Evolutionary conservation across 2,329 filamentous ascomycete species (phyloP), one percentile per base, ranked within the genome.

Genomic region (Teratosphaeria gauchensis): DNA sequence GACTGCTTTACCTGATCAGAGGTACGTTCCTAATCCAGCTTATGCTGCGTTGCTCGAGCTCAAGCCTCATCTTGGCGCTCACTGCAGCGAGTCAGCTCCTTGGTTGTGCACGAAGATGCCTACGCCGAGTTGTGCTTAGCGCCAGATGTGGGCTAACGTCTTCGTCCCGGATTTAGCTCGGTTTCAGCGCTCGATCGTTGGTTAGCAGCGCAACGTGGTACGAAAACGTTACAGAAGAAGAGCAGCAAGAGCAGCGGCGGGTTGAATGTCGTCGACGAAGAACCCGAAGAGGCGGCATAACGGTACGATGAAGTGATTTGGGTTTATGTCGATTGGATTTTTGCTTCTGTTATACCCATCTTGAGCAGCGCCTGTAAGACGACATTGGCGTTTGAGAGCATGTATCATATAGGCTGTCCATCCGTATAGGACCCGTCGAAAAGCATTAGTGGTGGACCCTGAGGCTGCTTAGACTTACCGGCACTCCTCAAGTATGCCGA

Each of bases 181-280:
- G 55, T 60, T 8, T 59, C 64, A 24, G 63, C 63, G 32, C 60
- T 69, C 14, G 64, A 67, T 61, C 59, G 61, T 24, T 69, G 67
- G 67, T 58, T 69, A 9, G 54, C 63, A 16, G 59, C 64, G 24
- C 66, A 68, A 55, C 65, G 64, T 57, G 66, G 65, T 56, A 58
- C 60, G 11, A 57, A 59, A 16, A 61, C 59, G 8, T 32, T 68
- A 51, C 57, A 58, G 33, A 52, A 60, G 24, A 67, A 64, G 28
- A 56, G 56, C 30, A 62, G 63, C 24, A 53, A 59, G 24, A 67
- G 64, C 28, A 57, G 55, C 24, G 63, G 63, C 24, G 57, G 65
- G 30, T 54, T 69, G 48, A 66, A 64, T 46, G 62, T 65, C 9
- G 66, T 68, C n/a, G 60, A 66, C 12, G 67, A 69, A 54, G 67